These are phyloP conservation scores for Shiraia sp. DNA, from an alignment of 2,329 filamentous ascomycete genomes.

Conservation along the genomic window DNA sequence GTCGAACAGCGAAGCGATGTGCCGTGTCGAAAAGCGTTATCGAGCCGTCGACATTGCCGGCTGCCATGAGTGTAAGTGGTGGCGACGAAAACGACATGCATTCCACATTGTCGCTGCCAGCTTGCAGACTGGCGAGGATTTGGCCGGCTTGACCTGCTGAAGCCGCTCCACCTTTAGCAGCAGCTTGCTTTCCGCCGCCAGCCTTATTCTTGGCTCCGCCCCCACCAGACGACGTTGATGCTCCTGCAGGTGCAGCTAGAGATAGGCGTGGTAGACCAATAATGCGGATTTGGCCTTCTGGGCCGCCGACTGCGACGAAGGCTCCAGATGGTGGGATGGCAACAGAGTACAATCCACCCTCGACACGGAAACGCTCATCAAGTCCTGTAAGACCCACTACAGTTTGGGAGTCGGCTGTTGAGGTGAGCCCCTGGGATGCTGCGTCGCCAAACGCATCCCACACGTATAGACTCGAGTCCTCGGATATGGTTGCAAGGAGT, in stretches of 20 bases:
- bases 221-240: constrained; percentile 46
- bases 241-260: constrained; percentile 34
- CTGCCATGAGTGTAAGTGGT: constrained; percentile 63
- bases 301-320: constrained; percentile 84
- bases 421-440: constrained; percentile 64
- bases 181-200: constrained; percentile 50
- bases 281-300: constrained; percentile 81
- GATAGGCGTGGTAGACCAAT: constrained; percentile 75
- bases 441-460: constrained; percentile 89
- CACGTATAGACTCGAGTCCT: constrained; percentile 86
- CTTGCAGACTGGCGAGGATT: constrained; percentile 82
- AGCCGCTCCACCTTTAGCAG: constrained; percentile 42
- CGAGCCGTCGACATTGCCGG: constrained; percentile 66
- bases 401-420: constrained; percentile 61
- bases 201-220: constrained; percentile 55
- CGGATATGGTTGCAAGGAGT: constrained; percentile 83
- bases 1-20: constrained; percentile 82
- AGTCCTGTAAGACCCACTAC: constrained; percentile 76
- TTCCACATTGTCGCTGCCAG: constrained; percentile 79
- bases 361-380: constrained; percentile 89
- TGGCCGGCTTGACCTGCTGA: constrained; percentile 62
- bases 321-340: constrained; percentile 79
- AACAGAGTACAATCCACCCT: constrained; percentile 88
- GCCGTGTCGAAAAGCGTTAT: constrained; percentile 87
- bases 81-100: constrained; percentile 68